Evolutionary conservation across 345 rosid genomes (phyloP).

Genomic region (Citropsis articulata): DNA sequence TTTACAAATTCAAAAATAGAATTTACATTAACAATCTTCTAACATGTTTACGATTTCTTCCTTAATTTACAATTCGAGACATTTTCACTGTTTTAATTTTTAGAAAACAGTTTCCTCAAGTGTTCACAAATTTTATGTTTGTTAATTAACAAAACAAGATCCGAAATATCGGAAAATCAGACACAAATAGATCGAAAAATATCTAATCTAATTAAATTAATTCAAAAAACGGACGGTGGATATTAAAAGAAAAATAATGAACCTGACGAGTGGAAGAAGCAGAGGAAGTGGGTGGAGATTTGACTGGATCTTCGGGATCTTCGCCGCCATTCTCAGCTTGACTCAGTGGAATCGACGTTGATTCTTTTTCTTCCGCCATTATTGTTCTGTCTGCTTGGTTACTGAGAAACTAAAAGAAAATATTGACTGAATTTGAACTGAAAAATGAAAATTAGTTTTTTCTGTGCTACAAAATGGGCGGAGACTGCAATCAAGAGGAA

Average conservation of each 20-base stretch:
- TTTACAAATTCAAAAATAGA: not conserved
- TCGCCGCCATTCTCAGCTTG: conserved; percentile 42
- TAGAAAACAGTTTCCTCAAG: not conserved
- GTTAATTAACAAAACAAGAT: conserved; percentile 3
- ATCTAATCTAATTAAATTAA: not conserved
- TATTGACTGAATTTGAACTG: not conserved
- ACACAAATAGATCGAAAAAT: not conserved
- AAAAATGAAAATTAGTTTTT: not conserved
- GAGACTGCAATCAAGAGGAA: not conserved
- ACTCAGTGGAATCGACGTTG: conserved; percentile 53
- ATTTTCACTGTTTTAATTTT: not conserved
- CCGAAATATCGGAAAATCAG: not conserved
- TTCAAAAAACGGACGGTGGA: not conserved
- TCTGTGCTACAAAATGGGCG: not conserved
- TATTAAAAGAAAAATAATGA: not conserved
- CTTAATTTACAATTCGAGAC: not conserved
- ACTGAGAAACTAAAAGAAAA: not conserved
- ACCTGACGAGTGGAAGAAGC: conserved; percentile 69
- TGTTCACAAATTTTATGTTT: not conserved
- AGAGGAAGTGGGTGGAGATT: conserved; percentile 51
- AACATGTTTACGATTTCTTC: not conserved
- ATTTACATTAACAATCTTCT: not conserved
- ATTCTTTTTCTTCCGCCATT: conserved; percentile 66
- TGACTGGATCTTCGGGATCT: conserved; percentile 65
- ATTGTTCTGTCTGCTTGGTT: not conserved